Evolutionary conservation across 805 yeast genomes (phyloP).

Genomic region (Ogataea saltuana): DNA sequence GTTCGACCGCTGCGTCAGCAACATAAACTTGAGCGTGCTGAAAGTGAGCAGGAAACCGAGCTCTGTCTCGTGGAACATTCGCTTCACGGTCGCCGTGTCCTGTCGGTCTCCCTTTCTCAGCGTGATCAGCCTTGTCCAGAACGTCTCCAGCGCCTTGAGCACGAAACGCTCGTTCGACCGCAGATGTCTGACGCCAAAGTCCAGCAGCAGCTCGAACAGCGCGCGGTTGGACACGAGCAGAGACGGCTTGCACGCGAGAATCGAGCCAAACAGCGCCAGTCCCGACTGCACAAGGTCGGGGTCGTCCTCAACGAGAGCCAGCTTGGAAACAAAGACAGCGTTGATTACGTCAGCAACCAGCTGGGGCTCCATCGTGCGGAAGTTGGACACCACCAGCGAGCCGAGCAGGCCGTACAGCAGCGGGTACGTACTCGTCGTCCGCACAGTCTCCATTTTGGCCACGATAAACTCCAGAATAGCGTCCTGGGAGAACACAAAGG

Average conservation of each 20-base stretch:
- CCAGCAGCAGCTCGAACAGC: constrained; percentile 27
- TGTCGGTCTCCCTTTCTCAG: constrained; percentile 44
- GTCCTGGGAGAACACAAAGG: constrained; percentile 54
- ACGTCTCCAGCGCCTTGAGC: constrained; percentile 49
- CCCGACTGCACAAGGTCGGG: constrained; percentile 59
- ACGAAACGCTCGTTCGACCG: constrained; percentile 55
- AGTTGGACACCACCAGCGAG: constrained; percentile 42
- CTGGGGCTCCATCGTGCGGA: constrained; percentile 33
- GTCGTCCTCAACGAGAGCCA: constrained; percentile 44
- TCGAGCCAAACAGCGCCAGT: constrained; percentile 50
- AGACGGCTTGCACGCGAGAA: constrained; percentile 51
- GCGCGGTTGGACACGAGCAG: constrained; percentile 39
- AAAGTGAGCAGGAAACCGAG: constrained; percentile 36
- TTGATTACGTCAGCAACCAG: constrained; percentile 40
- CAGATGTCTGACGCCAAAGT: constrained; percentile 43
- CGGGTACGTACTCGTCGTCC: constrained; percentile 40
- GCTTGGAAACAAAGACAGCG: constrained; percentile 39
- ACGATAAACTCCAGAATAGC: constrained; percentile 43
- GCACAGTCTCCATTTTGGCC: constrained; percentile 34
- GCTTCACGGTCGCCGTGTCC: constrained; percentile 37
- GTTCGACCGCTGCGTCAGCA: constrained; percentile 58
- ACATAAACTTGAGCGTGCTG: constrained; percentile 43
- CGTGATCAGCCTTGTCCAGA: constrained; percentile 55
- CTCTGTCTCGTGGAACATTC: constrained; percentile 32
- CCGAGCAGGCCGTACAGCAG: constrained; percentile 47